These are phyloP conservation scores for Chlamydomonas eustigma DNA, from an alignment of 139 green algal species.

Conservation along the genomic window DNA sequence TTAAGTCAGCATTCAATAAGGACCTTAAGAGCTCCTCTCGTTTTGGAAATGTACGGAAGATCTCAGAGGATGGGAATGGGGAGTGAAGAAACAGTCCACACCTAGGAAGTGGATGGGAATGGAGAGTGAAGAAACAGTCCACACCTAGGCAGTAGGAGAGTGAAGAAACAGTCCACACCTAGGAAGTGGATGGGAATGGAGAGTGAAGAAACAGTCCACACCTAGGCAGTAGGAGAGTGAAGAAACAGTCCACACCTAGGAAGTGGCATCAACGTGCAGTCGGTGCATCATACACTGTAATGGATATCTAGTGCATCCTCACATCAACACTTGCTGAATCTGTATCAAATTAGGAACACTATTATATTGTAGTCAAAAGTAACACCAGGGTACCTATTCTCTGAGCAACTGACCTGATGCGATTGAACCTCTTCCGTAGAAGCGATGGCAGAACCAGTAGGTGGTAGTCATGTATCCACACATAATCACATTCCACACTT, in stretches of 20 bases:
- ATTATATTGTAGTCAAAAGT: too few relatives aligned
- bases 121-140: background rate
- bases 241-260: background rate
- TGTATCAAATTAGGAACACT: too few relatives aligned
- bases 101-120: constrained; percentile 10
- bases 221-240: background rate
- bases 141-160: background rate
- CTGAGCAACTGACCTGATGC: constrained; percentile 60
- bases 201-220: background rate
- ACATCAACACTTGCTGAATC: too few relatives aligned
- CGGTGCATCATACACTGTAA: too few relatives aligned
- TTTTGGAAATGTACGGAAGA: constrained; percentile 94
- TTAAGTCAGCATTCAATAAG: constrained; percentile 92
- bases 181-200: background rate
- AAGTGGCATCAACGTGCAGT: too few relatives aligned
- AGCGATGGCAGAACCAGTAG: constrained; percentile 94
- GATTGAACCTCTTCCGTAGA: constrained; percentile 78
- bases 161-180: background rate
- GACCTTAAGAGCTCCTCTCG: constrained; percentile 89
- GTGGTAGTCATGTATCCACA: constrained; percentile 99
- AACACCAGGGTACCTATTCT: too few relatives aligned
- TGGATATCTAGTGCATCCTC: too few relatives aligned
- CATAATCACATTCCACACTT: constrained; percentile 76
- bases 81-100: constrained; percentile 95
- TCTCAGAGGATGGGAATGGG: constrained; percentile 95